Conservation (phyloP, 106 monocot genomes). For the Hemerocallis citrina region DNA sequence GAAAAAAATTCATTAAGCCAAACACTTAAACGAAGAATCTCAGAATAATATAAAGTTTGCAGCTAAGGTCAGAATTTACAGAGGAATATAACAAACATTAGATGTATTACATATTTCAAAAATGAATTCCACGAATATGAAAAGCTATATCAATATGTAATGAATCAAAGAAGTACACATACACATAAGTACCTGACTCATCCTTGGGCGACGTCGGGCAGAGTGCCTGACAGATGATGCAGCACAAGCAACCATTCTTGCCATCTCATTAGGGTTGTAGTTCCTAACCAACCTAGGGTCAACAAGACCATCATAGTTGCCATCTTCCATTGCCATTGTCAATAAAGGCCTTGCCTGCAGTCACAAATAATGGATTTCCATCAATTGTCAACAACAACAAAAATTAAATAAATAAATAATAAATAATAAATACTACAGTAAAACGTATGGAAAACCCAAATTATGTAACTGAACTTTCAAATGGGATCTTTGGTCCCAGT, state of each 20-base stretch:
- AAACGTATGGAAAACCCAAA: too few species aligned
- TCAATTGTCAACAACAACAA: not conserved
- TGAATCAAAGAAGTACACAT: too few species aligned
- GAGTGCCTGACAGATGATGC: conserved; percentile 43
- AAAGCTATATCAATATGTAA: not conserved
- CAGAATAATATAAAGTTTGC: not conserved
- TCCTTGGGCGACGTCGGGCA: conserved; percentile 34
- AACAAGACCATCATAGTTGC: conserved; percentile 27
- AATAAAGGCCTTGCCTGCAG: conserved; percentile 52
- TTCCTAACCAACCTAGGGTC: conserved; percentile 27
- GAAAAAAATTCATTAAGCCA: not conserved
- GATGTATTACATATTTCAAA: too few species aligned
- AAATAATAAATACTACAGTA: not conserved
- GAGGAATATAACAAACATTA: not conserved
- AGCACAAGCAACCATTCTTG: conserved; percentile 35
- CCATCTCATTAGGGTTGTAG: conserved; percentile 39
- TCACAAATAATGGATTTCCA: not conserved
- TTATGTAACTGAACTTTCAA: not conserved
- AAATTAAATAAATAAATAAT: not conserved
- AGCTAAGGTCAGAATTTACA: not conserved
- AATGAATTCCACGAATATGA: not conserved
- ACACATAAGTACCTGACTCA: conserved; percentile 34
- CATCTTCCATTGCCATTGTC: conserved; percentile 24
- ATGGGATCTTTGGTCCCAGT: too few species aligned
- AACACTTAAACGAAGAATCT: not conserved